These are phyloP conservation scores for Pyrenopolyporus hunteri DNA, from an alignment of 495 filamentous ascomycete genomes.

Conservation along the genomic window DNA sequence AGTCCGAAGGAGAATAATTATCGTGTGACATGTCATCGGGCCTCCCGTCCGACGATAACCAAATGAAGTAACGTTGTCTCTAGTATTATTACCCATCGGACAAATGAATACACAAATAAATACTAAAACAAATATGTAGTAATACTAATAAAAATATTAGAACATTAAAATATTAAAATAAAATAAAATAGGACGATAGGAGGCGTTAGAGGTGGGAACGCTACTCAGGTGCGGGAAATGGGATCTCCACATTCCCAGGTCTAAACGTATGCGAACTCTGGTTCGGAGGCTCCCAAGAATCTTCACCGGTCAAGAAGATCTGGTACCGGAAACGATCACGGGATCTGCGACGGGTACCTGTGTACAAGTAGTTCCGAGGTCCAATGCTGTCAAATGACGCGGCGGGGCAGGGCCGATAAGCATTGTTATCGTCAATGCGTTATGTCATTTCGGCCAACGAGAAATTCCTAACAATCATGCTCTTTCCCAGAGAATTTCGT, in stretches of 20 bases:
- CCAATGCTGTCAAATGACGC: conserved; percentile 19
- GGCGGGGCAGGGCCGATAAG: neutral
- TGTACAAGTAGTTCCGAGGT: conserved; percentile 21
- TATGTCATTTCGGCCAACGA: neutral
- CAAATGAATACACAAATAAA: no score
- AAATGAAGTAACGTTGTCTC: neutral
- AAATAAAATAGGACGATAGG: conserved; percentile 8
- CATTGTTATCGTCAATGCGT: conserved; percentile 1
- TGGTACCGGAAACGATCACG: conserved; percentile 26
- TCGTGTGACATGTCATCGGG: conserved; percentile 21
- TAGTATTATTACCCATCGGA: no score
- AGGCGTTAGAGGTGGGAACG: neutral
- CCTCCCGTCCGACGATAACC: conserved; percentile 2
- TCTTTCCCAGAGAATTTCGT: neutral
- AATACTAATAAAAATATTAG: neutral
- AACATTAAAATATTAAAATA: conserved; percentile 14
- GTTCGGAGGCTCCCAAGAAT: conserved; percentile 22
- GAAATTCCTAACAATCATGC: neutral
- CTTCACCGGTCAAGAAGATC: conserved; percentile 26
- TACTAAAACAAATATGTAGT: neutral
- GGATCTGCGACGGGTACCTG: no score
- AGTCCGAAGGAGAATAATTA: neutral
- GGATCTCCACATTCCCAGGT: conserved; percentile 12
- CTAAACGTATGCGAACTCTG: conserved; percentile 26
- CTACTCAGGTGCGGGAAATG: neutral